phyloP scores from a whole-genome alignment of 208 protist species.

The Herpetomonas tarakana region DNA sequence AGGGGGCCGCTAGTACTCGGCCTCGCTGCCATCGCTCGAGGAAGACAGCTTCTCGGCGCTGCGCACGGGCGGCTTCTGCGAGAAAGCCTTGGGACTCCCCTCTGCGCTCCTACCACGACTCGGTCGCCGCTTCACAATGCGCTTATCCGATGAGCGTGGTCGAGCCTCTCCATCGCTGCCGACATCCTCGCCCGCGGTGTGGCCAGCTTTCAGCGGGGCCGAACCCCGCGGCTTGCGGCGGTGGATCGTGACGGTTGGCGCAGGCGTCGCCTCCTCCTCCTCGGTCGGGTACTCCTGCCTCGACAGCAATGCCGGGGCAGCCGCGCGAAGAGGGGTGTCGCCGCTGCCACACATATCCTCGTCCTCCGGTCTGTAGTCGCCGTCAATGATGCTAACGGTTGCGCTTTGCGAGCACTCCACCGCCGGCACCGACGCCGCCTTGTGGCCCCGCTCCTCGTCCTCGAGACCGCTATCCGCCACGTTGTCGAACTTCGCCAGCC shows the following conservation, averaged over 20 bases:
- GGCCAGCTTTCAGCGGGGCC: neutral
- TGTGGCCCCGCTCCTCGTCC: conserved; percentile 14
- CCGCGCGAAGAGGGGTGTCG: too few species aligned
- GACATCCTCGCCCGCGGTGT: neutral
- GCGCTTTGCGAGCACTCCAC: conserved; percentile 8
- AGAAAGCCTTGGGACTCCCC: neutral
- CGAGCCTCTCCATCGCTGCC: neutral
- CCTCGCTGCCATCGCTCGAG: too few species aligned
- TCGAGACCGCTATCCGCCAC: too few species aligned
- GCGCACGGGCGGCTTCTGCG: too few species aligned
- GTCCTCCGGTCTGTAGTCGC: conserved; percentile 11
- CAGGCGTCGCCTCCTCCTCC: too few species aligned
- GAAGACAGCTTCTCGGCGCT: neutral
- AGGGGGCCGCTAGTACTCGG: too few species aligned
- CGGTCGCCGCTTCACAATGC: neutral
- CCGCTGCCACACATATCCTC: too few species aligned
- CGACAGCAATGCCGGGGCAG: too few species aligned
- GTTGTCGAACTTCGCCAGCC: too few species aligned
- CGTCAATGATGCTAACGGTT: conserved; percentile 13
- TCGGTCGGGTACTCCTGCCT: too few species aligned
- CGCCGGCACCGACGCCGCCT: neutral
- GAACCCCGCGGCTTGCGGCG: neutral
- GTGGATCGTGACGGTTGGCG: neutral
- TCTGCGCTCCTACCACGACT: neutral
- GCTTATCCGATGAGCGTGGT: neutral